Percentiles rank a stretch among this genome's conserved stretches.
Evolutionary conservation across 1,139 yeast genomes (phyloP).

Genomic region (Debaryomyces fabryi): DNA sequence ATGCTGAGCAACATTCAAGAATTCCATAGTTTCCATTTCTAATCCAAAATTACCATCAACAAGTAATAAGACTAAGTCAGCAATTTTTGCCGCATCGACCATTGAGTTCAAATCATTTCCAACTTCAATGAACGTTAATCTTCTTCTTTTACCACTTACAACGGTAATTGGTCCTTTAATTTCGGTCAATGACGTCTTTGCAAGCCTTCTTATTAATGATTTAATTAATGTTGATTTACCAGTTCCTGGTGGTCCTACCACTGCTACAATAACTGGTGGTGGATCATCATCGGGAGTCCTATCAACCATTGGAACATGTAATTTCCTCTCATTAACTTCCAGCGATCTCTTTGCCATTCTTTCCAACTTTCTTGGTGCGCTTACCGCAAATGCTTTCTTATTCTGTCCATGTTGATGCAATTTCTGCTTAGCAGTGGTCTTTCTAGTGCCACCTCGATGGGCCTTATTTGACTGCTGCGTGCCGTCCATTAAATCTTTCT

Average conservation of each 20-base stretch:
- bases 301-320: conserved; percentile 97
- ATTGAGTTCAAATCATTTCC: conserved; percentile 90
- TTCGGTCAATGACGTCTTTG: conserved; percentile 85
- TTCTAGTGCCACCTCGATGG: conserved; percentile 59
- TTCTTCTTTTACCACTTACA: conserved; percentile 93
- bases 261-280: conserved; percentile 94
- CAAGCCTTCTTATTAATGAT: conserved; percentile 81
- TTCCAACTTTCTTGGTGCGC: conserved; percentile 88
- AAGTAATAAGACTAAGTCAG: conserved; percentile 85
- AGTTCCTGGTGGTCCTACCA: conserved; percentile 98
- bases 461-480: conserved; percentile 58
- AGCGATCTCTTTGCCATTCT: conserved; percentile 82
- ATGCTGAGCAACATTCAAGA: conserved; percentile 91
- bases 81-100: conserved; percentile 95
- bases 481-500: conserved; percentile 22
- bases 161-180: conserved; percentile 96
- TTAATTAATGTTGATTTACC: conserved; percentile 94
- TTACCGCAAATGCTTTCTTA: conserved; percentile 92
- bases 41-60: conserved; percentile 98
- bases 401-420: conserved; percentile 89
- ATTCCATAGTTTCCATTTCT: conserved; percentile 99
- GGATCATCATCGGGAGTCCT: conserved; percentile 98
- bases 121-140: conserved; percentile 92
- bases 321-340: conserved; percentile 81
- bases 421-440: conserved; percentile 77